Evolutionary conservation across 1,284 basidiomycete genomes (phyloP).

Genomic region (Cryptococcus amylolentus): DNA sequence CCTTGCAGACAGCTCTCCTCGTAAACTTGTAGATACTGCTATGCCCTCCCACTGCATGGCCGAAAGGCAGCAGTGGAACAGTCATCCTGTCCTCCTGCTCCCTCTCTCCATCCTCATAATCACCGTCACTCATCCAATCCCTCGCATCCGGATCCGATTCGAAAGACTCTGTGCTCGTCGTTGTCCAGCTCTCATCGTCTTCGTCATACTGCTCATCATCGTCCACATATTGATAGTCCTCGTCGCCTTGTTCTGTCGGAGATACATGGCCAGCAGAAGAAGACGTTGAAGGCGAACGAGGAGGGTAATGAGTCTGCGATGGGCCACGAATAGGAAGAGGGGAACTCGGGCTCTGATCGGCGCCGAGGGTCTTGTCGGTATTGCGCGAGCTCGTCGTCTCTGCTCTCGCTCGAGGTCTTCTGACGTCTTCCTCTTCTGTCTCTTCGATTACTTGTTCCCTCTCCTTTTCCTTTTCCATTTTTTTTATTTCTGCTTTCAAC

Average conservation of each 20-base stretch:
- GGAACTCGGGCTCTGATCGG: slow-evolving; percentile 3
- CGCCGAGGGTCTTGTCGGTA: neutral
- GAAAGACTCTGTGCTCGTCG: slow-evolving; percentile 14
- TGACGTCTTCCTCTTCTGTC: slow-evolving; percentile 2
- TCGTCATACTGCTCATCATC: slow-evolving; percentile 11
- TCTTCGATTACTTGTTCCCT: slow-evolving; percentile 7
- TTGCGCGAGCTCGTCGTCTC: slow-evolving; percentile 5
- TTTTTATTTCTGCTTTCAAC: too few relatives aligned
- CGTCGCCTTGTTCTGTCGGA: neutral
- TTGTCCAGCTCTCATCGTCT: slow-evolving; percentile 25
- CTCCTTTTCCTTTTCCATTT: slow-evolving; percentile 5
- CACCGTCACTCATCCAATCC: slow-evolving; percentile 8
- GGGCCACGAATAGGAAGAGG: slow-evolving; percentile 11
- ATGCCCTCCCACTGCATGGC: slow-evolving; percentile 97
- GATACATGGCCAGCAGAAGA: neutral
- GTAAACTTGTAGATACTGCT: slow-evolving; percentile 98
- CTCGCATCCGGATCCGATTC: slow-evolving; percentile 9
- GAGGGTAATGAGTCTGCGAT: slow-evolving; percentile 8
- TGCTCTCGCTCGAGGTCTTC: slow-evolving; percentile 3
- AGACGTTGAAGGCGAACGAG: slow-evolving; percentile 11
- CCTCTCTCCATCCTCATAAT: slow-evolving; percentile 19
- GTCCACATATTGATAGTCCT: slow-evolving; percentile 1
- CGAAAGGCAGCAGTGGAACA: slow-evolving; percentile 91
- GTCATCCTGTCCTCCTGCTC: slow-evolving; percentile 60
- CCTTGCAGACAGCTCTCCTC: slow-evolving; percentile 96